Evolutionary conservation across 163 green algal genomes (phyloP), one percentile per base, ranked within the genome.

Genomic region (Chloromonas sp.): DNA sequence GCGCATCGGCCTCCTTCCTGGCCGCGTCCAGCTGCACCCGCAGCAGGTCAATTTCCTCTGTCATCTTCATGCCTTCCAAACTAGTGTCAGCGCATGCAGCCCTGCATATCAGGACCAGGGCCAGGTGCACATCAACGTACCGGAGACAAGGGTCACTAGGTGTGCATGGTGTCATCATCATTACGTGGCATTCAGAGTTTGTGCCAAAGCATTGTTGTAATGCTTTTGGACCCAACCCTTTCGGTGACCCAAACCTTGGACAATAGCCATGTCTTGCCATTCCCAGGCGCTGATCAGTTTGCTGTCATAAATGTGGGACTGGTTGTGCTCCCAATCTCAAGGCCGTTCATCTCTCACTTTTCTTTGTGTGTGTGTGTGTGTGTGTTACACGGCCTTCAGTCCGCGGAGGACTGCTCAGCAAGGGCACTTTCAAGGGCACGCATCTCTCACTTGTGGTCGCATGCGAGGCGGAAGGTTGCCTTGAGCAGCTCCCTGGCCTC

Each of bases 401-500:
- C 36, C 36, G 36, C 36, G 36, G 36, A 36, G 36, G 36, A 36
- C 36, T 36, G 36, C 36, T 36, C 36, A 36, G 36, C 36, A 36
- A 36, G 11, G 5, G 66, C 70, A 90, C 88, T 94, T 96, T 58
- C 93, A 82, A 74, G 93, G 87, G 61, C 91, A 92, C 3, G 93
- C 93, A 14, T 86, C 80, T 0, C 89, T 76, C 70, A 90, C 88
- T 94, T 96, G 60, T 94, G 83, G 78, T 94, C 87, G 61, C 91
- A 92, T 8, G 93, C 93, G 13, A 87, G 79, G 0, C 89, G 83
- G 92, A 98, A 98, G 36, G 96, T 79, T 14, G 91, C 91, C 74
- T 91, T 91, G 61, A 98, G 90, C 89, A 98, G 83, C 60, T 92
- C 90, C 1, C 92, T 89, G 2, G 91, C 92, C 86, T 98, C 94